These are phyloP conservation scores for Plasmodium fragile DNA, from an alignment of 169 alveolate genomes.

Conservation along the genomic window DNA sequence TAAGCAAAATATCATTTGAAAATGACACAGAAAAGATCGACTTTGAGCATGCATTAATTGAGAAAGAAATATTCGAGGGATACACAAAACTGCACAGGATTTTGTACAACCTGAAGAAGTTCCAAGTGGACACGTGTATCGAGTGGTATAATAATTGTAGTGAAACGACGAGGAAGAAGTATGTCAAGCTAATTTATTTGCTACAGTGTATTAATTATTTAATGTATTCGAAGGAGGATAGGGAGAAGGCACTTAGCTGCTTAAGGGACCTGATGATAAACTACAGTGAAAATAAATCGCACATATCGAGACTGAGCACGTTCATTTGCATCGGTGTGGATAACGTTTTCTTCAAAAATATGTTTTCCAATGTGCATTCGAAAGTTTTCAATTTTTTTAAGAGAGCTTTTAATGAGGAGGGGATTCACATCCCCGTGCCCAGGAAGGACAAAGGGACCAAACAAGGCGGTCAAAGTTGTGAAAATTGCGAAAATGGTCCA, in stretches of 20 bases:
- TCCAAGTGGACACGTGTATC: slow-evolving; percentile 42
- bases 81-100: slow-evolving; percentile 36
- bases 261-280: slow-evolving; percentile 55
- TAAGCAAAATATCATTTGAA: slow-evolving; percentile 37
- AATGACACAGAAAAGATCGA: slow-evolving; percentile 17
- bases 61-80: slow-evolving; percentile 57
- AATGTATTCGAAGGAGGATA: slow-evolving; percentile 30
- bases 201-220: slow-evolving; percentile 59
- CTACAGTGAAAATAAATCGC: slow-evolving; percentile 48
- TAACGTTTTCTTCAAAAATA: slow-evolving; percentile 39
- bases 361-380: slow-evolving; percentile 51
- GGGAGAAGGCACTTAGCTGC: slow-evolving; percentile 49
- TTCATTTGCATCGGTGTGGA: slow-evolving; percentile 72
- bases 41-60: slow-evolving; percentile 48
- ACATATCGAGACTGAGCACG: slow-evolving; percentile 64
- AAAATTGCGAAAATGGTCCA: background rate
- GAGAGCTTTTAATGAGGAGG: slow-evolving; percentile 67
- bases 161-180: slow-evolving; percentile 41
- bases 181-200: slow-evolving; percentile 30
- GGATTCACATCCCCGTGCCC: slow-evolving; percentile 6
- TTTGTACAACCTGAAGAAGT: slow-evolving; percentile 43
- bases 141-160: slow-evolving; percentile 54
- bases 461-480: background rate
- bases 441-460: background rate
- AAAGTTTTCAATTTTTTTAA: slow-evolving; percentile 56